A percentile compares a stretch with the other conserved stretches of the same genome.
Conservation (phyloP, 768 basidiomycete genomes). For the Leccinum incarnatum region DNA sequence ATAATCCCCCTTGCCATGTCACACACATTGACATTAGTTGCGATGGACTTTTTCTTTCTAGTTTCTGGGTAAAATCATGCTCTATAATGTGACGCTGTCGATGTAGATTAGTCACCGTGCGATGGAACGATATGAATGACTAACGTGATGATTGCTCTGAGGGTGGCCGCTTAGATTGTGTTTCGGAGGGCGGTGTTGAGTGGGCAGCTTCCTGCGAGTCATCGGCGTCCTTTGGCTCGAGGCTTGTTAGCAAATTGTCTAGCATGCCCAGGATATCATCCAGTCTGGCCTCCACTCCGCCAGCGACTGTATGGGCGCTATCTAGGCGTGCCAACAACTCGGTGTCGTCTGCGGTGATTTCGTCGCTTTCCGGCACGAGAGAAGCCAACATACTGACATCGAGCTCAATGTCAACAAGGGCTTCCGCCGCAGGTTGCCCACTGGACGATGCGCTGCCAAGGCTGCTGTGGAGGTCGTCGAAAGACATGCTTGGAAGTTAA, state of each 20-base stretch:
- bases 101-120: background rate
- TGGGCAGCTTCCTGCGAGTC: background rate
- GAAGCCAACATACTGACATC: slow-evolving; percentile 37
- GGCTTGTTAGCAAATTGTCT: slow-evolving; percentile 48
- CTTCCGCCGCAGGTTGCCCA: slow-evolving; percentile 2
- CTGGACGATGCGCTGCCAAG: background rate
- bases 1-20: slow-evolving; percentile 13
- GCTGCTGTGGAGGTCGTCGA: slow-evolving; percentile 22
- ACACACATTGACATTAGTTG: slow-evolving; percentile 7
- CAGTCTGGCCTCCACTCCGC: slow-evolving; percentile 58
- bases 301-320: slow-evolving; percentile 55
- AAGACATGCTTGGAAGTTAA: slow-evolving; percentile 21
- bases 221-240: slow-evolving; percentile 33
- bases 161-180: background rate
- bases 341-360: slow-evolving; percentile 35
- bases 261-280: slow-evolving; percentile 60
- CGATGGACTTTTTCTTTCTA: slow-evolving; percentile 6
- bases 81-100: slow-evolving; percentile 6
- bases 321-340: slow-evolving; percentile 58
- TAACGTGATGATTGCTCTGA: slow-evolving; percentile 15
- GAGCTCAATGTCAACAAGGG: slow-evolving; percentile 27
- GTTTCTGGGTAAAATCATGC: slow-evolving; percentile 15
- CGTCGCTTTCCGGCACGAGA: slow-evolving; percentile 28
- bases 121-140: slow-evolving; percentile 2
- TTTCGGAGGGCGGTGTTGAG: background rate